Evolutionary conservation across 1,284 basidiomycete genomes (phyloP).

Genomic region (Fistulinella staudtii): DNA sequence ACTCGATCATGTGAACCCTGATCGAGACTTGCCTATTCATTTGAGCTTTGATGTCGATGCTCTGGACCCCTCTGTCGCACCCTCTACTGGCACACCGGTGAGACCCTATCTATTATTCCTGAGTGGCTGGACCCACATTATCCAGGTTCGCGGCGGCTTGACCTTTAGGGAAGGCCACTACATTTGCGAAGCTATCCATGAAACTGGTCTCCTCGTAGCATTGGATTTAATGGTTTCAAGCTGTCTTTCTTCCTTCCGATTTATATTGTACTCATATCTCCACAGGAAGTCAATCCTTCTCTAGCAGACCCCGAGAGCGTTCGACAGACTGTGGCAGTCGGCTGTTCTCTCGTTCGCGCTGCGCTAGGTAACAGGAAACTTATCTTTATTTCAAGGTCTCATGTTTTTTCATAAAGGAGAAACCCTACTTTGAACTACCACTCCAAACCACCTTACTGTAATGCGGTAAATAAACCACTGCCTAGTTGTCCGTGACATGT

Average conservation of each 20-base stretch:
- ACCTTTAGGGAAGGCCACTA: constrained; percentile 98
- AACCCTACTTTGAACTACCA: constrained; percentile 25
- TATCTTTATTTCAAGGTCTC: constrained; percentile 5
- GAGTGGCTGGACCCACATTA: constrained; percentile 2
- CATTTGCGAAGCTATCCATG: constrained; percentile 91
- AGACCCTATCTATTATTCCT: constrained; percentile 17
- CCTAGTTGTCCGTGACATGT: too few species aligned
- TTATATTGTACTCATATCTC: constrained; percentile 2
- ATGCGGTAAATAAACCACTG: background rate
- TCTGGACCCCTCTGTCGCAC: constrained; percentile 90
- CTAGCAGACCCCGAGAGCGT: constrained; percentile 72
- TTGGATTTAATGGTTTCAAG: constrained; percentile 90
- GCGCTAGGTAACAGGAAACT: constrained; percentile 69
- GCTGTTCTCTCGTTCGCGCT: constrained; percentile 87
- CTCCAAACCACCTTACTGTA: background rate
- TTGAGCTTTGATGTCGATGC: constrained; percentile 97
- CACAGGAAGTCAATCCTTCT: constrained; percentile 94
- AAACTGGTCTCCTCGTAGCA: constrained; percentile 90
- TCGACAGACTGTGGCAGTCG: constrained; percentile 88
- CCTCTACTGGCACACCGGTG: constrained; percentile 91
- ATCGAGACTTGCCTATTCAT: constrained; percentile 83
- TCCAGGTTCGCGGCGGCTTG: constrained; percentile 85
- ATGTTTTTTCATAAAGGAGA: constrained; percentile 23
- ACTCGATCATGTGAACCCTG: constrained; percentile 88
- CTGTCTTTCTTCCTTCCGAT: constrained; percentile 19